A percentile compares a stretch with the other conserved stretches of the same genome.
Conservation (phyloP, 225 moss, liverwort and hornwort species). For the Marchantia polymorpha region DNA sequence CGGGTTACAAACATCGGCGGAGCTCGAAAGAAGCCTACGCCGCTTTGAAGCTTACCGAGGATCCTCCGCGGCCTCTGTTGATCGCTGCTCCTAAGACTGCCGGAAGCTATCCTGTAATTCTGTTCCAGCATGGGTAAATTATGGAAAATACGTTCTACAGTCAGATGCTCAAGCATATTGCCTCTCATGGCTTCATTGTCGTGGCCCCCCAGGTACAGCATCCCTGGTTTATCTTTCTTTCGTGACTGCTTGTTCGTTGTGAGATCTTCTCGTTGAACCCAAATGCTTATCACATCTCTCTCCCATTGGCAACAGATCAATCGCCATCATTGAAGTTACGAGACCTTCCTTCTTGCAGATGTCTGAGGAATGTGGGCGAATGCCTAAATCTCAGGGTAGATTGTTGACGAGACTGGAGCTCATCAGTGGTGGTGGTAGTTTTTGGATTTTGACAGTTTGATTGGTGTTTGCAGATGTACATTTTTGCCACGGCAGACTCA, state of each 20-base stretch:
- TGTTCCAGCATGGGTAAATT: constrained; percentile 74
- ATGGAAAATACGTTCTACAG: constrained; percentile 64
- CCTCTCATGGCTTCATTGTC: constrained; percentile 73
- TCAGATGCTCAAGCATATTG: constrained; percentile 63
- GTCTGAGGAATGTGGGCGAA: background rate
- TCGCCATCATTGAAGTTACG: background rate
- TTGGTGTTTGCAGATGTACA: constrained; percentile 48
- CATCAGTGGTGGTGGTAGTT: background rate
- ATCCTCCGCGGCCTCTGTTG: constrained; percentile 56
- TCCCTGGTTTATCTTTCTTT: background rate
- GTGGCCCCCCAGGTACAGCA: constrained; percentile 69
- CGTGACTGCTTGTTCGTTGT: background rate
- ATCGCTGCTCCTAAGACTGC: constrained; percentile 53
- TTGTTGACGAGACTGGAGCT: background rate
- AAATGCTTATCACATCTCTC: background rate
- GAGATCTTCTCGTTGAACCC: background rate
- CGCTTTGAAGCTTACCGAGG: background rate
- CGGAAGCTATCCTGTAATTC: constrained; percentile 63
- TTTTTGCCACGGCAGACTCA: constrained; percentile 60
- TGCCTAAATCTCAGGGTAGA: background rate
- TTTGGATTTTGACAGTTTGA: background rate
- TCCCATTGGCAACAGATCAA: no score
- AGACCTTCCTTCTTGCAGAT: background rate
- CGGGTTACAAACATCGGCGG: constrained; percentile 11
- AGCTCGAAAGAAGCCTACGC: constrained; percentile 6